phyloP scores from a whole-genome alignment of 352 stramenopile genomes.

The Globisporangium abappressorium region DNA sequence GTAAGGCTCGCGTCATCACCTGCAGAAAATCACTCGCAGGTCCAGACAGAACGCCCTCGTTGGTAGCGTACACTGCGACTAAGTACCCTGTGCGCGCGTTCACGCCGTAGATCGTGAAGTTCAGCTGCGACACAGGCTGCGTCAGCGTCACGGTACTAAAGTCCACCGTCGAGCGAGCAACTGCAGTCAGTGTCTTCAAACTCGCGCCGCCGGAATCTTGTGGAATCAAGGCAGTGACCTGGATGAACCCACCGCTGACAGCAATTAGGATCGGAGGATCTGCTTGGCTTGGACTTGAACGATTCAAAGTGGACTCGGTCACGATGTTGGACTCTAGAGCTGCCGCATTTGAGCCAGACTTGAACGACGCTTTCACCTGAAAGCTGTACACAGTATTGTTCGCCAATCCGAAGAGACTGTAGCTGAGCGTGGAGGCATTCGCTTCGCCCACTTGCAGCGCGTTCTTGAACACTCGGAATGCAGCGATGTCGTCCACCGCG shows the following conservation, averaged over 20 bases:
- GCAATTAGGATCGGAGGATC: neutral
- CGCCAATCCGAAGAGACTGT: constrained; percentile 6
- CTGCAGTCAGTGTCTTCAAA: neutral
- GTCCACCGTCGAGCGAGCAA: constrained; percentile 8
- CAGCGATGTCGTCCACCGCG: constrained; percentile 5
- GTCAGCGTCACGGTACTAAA: constrained; percentile 3
- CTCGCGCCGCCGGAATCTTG: constrained; percentile 4
- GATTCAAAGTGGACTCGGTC: constrained; percentile 4
- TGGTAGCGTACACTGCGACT: constrained; percentile 9
- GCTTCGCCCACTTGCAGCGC: constrained; percentile 5
- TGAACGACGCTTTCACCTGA: constrained; percentile 6
- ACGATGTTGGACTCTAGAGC: constrained; percentile 9
- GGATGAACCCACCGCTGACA: constrained; percentile 1
- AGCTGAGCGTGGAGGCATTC: neutral
- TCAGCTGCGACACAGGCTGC: neutral
- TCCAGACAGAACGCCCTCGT: neutral
- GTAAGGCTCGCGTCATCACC: constrained; percentile 1
- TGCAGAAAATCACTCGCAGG: neutral
- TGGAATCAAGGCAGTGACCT: neutral
- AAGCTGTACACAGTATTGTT: constrained; percentile 16
- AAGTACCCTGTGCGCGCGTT: constrained; percentile 8
- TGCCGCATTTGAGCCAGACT: neutral
- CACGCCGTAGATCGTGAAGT: constrained; percentile 11
- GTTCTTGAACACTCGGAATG: constrained; percentile 11
- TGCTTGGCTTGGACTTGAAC: neutral